A percentile compares a stretch with the other conserved stretches of the same genome.
Evolutionary conservation across 2,329 filamentous ascomycete genomes (phyloP).

Genomic region (Sclerotinia glacialis): DNA sequence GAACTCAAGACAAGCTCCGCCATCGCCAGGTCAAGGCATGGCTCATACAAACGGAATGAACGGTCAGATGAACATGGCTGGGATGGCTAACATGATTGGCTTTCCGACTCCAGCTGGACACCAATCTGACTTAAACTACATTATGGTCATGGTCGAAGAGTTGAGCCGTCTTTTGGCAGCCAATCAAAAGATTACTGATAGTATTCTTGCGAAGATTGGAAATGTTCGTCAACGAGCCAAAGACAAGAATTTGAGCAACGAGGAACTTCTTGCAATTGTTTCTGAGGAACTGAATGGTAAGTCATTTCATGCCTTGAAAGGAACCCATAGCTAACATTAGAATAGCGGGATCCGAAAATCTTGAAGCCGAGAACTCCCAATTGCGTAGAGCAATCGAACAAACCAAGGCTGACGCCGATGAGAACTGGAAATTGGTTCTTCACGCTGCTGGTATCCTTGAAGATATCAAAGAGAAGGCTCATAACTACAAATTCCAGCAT

Average conservation of each 20-base stretch:
- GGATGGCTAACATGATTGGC: conserved; percentile 38
- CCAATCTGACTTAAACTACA: conserved; percentile 65
- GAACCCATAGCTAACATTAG: conserved; percentile 22
- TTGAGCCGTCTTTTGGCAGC: conserved; percentile 44
- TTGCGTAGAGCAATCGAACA: conserved; percentile 62
- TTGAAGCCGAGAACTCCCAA: conserved; percentile 59
- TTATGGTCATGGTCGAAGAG: conserved; percentile 66
- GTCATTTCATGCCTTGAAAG: conserved; percentile 18
- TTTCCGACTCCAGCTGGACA: conserved; percentile 63
- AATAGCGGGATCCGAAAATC: conserved; percentile 44
- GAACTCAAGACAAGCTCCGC: conserved; percentile 37
- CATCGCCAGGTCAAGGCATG: conserved; percentile 37
- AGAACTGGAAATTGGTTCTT: conserved; percentile 56
- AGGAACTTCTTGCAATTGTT: conserved; percentile 55
- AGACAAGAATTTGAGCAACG: conserved; percentile 54
- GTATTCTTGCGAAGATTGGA: conserved; percentile 62
- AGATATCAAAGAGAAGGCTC: conserved; percentile 60
- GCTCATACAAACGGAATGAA: conserved; percentile 38
- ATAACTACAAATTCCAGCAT: conserved; percentile 63
- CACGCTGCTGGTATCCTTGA: conserved; percentile 55
- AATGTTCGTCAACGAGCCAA: conserved; percentile 52
- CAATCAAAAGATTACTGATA: conserved; percentile 60
- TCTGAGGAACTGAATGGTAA: conserved; percentile 57
- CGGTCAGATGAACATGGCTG: conserved; percentile 44
- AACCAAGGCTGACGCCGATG: conserved; percentile 57